Evolutionary conservation across 306 rosid genomes (phyloP).

Genomic region (Neltuma alba): DNA sequence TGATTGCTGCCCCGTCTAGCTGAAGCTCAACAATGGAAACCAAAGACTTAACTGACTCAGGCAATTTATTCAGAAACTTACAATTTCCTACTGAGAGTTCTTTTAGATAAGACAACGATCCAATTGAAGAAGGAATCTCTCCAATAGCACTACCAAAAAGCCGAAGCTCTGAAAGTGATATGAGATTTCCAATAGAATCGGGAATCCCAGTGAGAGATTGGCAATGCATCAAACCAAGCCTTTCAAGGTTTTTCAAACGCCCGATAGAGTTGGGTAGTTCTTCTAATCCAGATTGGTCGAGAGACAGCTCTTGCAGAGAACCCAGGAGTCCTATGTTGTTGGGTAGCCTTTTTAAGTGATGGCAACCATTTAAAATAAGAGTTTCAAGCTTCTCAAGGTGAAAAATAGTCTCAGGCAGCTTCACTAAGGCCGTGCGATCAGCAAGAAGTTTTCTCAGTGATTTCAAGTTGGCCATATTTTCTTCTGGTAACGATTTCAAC

Average conservation of each 20-base stretch:
- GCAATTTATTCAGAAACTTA: conserved; percentile 40
- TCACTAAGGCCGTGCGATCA: conserved; percentile 46
- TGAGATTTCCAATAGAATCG: conserved; percentile 50
- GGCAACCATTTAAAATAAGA: conserved; percentile 50
- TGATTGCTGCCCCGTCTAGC: conserved; percentile 52
- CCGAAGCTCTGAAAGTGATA: conserved; percentile 38
- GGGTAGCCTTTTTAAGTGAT: conserved; percentile 47
- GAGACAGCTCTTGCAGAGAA: conserved; percentile 58
- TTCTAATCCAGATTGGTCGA: conserved; percentile 43
- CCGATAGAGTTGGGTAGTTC: conserved; percentile 57
- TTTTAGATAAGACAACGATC: conserved; percentile 51
- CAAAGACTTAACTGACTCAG: conserved; percentile 45
- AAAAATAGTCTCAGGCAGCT: conserved; percentile 57
- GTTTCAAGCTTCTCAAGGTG: conserved; percentile 49
- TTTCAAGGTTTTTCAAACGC: conserved; percentile 57
- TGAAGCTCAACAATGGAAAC: conserved; percentile 49
- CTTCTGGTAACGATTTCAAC: conserved; percentile 50
- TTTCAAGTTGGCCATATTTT: conserved; percentile 45
- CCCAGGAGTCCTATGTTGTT: conserved; percentile 44
- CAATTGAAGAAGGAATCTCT: conserved; percentile 57
- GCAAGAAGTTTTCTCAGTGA: conserved; percentile 52
- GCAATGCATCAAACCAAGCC: conserved; percentile 49
- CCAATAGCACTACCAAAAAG: conserved; percentile 34
- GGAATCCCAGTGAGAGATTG: conserved; percentile 50
- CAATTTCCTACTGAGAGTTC: conserved; percentile 45